Conservation (phyloP, 2,329 filamentous ascomycete genomes). For the Botrytis medusae region DNA sequence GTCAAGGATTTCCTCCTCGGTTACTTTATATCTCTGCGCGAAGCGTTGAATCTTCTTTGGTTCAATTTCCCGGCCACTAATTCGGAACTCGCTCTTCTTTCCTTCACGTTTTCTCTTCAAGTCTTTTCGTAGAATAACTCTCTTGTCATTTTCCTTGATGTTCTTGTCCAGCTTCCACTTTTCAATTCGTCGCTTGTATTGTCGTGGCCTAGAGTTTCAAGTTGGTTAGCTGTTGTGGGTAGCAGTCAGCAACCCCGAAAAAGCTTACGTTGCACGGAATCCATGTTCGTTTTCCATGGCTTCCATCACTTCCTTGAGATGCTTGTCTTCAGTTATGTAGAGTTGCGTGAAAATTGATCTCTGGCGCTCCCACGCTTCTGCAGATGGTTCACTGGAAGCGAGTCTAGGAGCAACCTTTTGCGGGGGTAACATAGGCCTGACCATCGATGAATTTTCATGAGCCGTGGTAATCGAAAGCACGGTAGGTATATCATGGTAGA, state of each 20-base stretch:
- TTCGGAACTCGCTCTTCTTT: not conserved
- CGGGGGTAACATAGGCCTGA: not conserved
- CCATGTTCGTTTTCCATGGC: not conserved
- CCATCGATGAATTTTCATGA: not conserved
- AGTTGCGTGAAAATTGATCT: not conserved
- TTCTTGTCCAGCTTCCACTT: not conserved
- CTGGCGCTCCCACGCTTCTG: not conserved
- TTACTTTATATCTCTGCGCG: not conserved
- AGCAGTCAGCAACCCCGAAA: not conserved
- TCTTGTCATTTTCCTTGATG: constrained; percentile 4
- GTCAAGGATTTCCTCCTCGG: not conserved
- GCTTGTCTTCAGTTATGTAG: not conserved
- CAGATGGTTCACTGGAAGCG: not conserved
- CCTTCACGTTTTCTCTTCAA: not conserved
- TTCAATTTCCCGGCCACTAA: not conserved
- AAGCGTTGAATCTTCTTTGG: not conserved
- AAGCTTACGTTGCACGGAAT: not conserved
- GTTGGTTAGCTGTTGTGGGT: not conserved
- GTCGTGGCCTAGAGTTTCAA: not conserved
- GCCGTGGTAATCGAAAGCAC: not conserved
- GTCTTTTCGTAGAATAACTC: not conserved
- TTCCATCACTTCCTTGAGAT: not conserved
- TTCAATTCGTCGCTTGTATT: constrained; percentile 3
- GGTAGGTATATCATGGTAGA: not conserved
- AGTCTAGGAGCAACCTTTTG: not conserved